These are phyloP conservation scores for Ustilago bromivora DNA, from an alignment of 1,284 basidiomycete genomes.

Conservation along the genomic window DNA sequence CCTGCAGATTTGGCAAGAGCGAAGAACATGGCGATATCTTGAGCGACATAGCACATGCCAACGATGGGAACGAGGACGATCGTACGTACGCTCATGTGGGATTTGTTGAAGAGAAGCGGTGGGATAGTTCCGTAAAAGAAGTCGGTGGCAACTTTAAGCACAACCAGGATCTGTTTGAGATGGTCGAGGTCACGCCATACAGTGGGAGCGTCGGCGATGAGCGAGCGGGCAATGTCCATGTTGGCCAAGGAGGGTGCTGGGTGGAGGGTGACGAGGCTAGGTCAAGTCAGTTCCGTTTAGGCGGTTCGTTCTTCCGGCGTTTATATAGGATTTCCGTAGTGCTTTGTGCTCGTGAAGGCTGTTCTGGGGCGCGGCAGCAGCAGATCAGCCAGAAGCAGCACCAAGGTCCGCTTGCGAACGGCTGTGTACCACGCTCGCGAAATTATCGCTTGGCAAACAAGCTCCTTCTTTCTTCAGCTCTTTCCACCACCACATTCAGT, in stretches of 20 bases:
- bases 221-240: conserved; percentile 26
- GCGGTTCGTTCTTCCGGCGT: too few species aligned
- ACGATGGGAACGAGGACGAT: conserved; percentile 16
- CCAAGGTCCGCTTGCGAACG: neutral
- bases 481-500: neutral
- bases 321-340: neutral
- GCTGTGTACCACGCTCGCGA: neutral
- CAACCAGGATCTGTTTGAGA: conserved; percentile 25
- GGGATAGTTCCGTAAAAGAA: conserved; percentile 26
- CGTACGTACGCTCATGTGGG: conserved; percentile 25
- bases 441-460: neutral
- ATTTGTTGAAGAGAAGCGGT: conserved; percentile 36
- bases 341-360: neutral
- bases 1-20: conserved; percentile 40
- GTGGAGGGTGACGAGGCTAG: too few species aligned
- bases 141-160: conserved; percentile 39
- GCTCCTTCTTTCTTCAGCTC: neutral
- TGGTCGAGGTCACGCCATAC: conserved; percentile 34
- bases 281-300: too few species aligned
- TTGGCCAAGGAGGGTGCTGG: neutral
- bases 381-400: too few species aligned
- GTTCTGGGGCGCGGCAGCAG: neutral
- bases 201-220: conserved; percentile 21
- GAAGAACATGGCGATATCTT: conserved; percentile 41
- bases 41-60: conserved; percentile 6